Base-by-base conservation (phyloP, 1,284 basidiomycete species). In the Trametes hirsuta region DNA sequence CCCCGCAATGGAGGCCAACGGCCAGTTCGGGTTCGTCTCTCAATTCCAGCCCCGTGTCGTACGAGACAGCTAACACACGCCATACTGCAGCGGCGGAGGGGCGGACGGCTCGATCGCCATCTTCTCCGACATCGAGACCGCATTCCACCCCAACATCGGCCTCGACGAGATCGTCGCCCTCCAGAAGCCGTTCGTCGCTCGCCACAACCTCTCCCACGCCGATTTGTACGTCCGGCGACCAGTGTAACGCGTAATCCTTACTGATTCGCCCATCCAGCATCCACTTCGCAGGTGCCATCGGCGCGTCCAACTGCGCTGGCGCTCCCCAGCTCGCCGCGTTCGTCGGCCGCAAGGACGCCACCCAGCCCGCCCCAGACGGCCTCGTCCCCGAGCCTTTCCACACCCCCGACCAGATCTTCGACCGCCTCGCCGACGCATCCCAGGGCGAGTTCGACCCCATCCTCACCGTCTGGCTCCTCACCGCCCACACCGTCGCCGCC, bases 311-410 rank as follows among this genome's bases (percentile, higher is more conserved):
- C 62, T 80, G 79, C 62, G 72, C 76, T 6, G 78, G 77, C 45
- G 75, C 77, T 47, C 79, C 77, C 4, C 71, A 71, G 15, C 70
- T 79, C 18, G 50, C 72, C 35, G 77, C 77, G 68, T 66, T 78
- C 54, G 44, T 76, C 36, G 77, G 77, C 35, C 40, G 61, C 30
- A 55, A 66, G 30, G 14, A 54, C 44, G 55, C 42, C 6, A 58
- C 55, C 18, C 48, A 58, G 35, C 63, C 77, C 4, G 70, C 78
- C 25, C 77, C 76, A 12, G 72, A 76, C 50, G 57, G 63, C 15
- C 59, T 76, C 50, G 67, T 80, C 37, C 76, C 77, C n/a, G 74
- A 74, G 53, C 78, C 77, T 21, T 73, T 72, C 58, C 75, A 79
- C 65, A 67, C 70, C 15, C 71, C 78, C 48, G 70, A 71, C 48